A percentile compares a stretch with the other conserved stretches of the same genome.
These are phyloP conservation scores for Alternaria arborescens DNA, from an alignment of 2,329 filamentous ascomycete species.

Conservation along the genomic window DNA sequence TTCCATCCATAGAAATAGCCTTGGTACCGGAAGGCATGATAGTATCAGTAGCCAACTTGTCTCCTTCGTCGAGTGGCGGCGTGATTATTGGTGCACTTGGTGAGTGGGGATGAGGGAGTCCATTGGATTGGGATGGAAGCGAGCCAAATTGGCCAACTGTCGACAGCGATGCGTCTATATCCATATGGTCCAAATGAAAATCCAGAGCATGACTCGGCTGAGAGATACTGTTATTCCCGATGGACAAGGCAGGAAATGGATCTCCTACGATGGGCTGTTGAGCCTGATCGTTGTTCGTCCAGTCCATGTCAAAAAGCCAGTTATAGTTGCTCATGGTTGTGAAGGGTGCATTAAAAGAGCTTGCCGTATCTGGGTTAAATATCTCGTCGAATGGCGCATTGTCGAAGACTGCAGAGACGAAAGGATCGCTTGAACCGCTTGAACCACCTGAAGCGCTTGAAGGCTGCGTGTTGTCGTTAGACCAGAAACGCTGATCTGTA, in stretches of 20 bases:
- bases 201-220: constrained; percentile 35
- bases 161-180: constrained; percentile 30
- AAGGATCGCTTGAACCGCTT: constrained; percentile 36
- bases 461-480: constrained; percentile 39
- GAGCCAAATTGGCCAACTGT: constrained; percentile 34
- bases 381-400: constrained; percentile 61
- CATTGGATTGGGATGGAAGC: constrained; percentile 30
- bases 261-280: constrained; percentile 33
- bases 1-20: neutral
- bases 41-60: neutral
- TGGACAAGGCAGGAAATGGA: constrained; percentile 31
- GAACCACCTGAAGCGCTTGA: constrained; percentile 40
- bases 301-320: constrained; percentile 66
- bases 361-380: constrained; percentile 69
- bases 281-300: constrained; percentile 27
- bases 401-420: constrained; percentile 33
- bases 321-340: constrained; percentile 70
- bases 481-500: constrained; percentile 45
- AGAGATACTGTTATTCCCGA: constrained; percentile 25
- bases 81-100: constrained; percentile 27
- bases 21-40: neutral
- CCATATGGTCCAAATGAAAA: constrained; percentile 37
- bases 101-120: constrained; percentile 32
- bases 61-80: constrained; percentile 28
- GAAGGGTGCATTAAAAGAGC: constrained; percentile 71